These are phyloP conservation scores for Colletotrichum cuscutae DNA, from an alignment of 2,329 filamentous ascomycete species.

Conservation along the genomic window DNA sequence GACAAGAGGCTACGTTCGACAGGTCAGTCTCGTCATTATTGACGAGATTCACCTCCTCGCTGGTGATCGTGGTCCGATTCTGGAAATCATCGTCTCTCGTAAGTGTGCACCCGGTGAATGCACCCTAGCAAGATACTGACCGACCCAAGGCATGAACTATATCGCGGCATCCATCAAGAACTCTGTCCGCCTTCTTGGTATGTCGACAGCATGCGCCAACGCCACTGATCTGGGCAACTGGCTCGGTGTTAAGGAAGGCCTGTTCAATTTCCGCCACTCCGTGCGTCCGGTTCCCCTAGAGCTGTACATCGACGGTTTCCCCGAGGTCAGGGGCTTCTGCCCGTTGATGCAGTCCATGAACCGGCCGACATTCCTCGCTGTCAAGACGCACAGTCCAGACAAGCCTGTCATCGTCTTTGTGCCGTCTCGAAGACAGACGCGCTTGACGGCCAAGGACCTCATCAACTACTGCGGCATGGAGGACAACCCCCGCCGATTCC, in stretches of 20 bases:
- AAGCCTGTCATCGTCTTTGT: slow-evolving; percentile 99
- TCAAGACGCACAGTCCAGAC: slow-evolving; percentile 94
- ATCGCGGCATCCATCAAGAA: slow-evolving; percentile 94
- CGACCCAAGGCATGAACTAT: slow-evolving; percentile 85
- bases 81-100: slow-evolving; percentile 92
- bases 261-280: slow-evolving; percentile 98
- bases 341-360: slow-evolving; percentile 99
- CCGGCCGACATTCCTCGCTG: slow-evolving; percentile 92
- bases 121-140: not conserved
- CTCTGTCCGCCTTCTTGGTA: slow-evolving; percentile 90
- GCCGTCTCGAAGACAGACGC: slow-evolving; percentile 92
- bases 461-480: slow-evolving; percentile 99
- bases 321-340: slow-evolving; percentile 93
- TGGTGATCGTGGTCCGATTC: slow-evolving; percentile 93
- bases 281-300: slow-evolving; percentile 96
- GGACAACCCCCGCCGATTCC: slow-evolving; percentile 92
- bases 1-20: slow-evolving; percentile 93
- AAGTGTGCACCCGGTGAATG: slow-evolving; percentile 41
- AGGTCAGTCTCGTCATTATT: slow-evolving; percentile 96
- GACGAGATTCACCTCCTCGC: slow-evolving; percentile 99
- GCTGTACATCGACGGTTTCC: slow-evolving; percentile 97
- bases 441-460: slow-evolving; percentile 92
- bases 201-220: slow-evolving; percentile 98
- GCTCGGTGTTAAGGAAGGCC: slow-evolving; percentile 93
- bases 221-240: slow-evolving; percentile 94